Percentiles rank a stretch among this genome's conserved stretches.
Evolutionary conservation across 108 stramenopile species (phyloP).

Genomic region (Chaetoceros tenuissimus): DNA sequence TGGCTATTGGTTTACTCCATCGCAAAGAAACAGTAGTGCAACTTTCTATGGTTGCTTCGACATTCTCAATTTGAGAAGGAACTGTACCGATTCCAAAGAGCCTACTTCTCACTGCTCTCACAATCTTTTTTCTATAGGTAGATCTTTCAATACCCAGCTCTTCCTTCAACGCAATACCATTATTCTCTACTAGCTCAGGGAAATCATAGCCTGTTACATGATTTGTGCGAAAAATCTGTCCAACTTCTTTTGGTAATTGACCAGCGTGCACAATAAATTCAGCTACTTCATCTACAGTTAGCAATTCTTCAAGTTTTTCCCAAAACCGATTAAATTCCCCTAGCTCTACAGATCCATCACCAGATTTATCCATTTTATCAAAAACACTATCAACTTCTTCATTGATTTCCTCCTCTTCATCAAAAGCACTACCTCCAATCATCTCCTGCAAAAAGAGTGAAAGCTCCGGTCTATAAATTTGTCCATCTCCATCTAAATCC

Average conservation of each 20-base stretch:
- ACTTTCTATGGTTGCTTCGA: conserved; percentile 12
- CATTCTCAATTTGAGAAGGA: conserved; percentile 13
- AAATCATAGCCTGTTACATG: conserved; percentile 60
- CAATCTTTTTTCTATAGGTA: conserved; percentile 27
- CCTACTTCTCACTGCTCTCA: conserved; percentile 28
- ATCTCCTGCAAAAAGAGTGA: conserved; percentile 14
- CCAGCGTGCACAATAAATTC: conserved; percentile 55
- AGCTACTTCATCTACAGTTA: conserved; percentile 49
- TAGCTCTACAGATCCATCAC: conserved; percentile 25
- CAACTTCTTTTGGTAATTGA: conserved; percentile 40
- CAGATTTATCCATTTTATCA: conserved; percentile 23
- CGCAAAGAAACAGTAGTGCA: conserved; percentile 25
- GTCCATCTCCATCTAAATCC: conserved; percentile 1
- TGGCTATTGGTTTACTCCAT: conserved; percentile 17
- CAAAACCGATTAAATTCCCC: conserved; percentile 34
- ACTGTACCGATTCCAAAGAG: conserved; percentile 40
- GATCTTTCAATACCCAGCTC: conserved; percentile 44
- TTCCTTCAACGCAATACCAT: conserved; percentile 21
- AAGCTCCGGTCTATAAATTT: neutral
- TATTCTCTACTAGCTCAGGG: conserved; percentile 44
- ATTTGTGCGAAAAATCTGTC: conserved; percentile 38
- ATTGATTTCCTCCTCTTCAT: conserved; percentile 13
- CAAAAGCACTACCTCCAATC: conserved; percentile 33
- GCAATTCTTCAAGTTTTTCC: conserved; percentile 34
- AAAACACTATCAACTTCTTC: conserved; percentile 23